Base-by-base conservation (phyloP, 306 rosid genomes). In the Prunus kanzakura region DNA sequence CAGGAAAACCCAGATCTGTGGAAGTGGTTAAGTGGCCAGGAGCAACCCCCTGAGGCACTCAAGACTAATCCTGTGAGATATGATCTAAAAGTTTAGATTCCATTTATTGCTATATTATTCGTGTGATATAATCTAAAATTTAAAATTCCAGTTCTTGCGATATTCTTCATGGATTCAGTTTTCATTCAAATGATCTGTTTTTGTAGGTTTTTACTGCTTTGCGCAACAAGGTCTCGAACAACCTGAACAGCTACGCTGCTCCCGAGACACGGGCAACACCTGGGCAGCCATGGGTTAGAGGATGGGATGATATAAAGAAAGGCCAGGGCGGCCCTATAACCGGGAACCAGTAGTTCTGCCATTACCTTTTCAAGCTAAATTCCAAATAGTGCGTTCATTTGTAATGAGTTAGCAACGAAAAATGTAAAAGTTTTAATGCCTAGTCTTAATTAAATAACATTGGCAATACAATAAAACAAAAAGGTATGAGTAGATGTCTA, bases 1-100 rank as follows among this genome's bases (percentile, higher is more conserved):
- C 83, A 91, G 98, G 96, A 94, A 81, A 91, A 94, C 79, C 98
- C 98, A 41, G 93, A 91, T 84, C 82, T 94, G 68, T 94, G 96
- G 98, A 90, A 79, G 80, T 94, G 98, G 98, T 52, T 94, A 75
- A 87, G 87, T 50, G 95, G 96, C 69, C 97, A 94, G 82, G 97
- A 91, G 77, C 87, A 86, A 73, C 90, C 97, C 54, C 98, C 96
- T 2, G 88, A 89, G 72, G 76, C 85, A 69, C 51, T 94, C 75
- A 49, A 67, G 79, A 78, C 25, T 22, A 94, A 94, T 83, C 96
- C 89, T 27, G 98, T 91, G 70, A 94, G 97, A 23, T 61, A 43
- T 67, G 49, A 70, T 78, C 70, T 41, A 20, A 84, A 72, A 25
- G 49, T 50, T 74, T 60, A 20, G 62, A 16, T 71, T 64, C 19